Base-by-base conservation (phyloP, 2,329 filamentous ascomycete genomes). In the Venturia nashicola region DNA sequence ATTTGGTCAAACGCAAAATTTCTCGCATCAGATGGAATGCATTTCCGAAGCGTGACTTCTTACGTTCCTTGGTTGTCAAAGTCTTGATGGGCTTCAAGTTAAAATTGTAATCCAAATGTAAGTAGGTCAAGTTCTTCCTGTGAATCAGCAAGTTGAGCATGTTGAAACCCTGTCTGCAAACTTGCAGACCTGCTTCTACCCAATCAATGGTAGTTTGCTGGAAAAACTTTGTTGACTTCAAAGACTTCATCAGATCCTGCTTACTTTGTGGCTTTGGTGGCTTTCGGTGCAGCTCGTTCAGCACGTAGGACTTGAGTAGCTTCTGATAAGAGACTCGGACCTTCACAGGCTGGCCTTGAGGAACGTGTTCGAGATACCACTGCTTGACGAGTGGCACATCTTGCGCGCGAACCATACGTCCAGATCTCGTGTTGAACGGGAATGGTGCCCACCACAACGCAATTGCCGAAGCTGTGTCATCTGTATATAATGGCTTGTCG, bases 1-100 rank as follows among this genome's bases (percentile, higher is more conserved):
- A 83, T 77, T 99, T 99, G 0, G 94, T 99, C 68, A 99, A 75
- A 59, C 95, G 88, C 63, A 99, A 77, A 66, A 99, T 99, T 77
- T 99, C 94, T 73, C 94, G 88, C 94, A 99, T 99, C 65, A 99
- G 77, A 76, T 99, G 94, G 81, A 99, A 99, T 23, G 94, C 95
- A 73, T 99, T 99, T 80, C 94, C 94, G 69, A 99, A 99, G 67
- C 94, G 89, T 39, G 93, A 97, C 83, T 99, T 99, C 81, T 99
- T 99, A 70, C 94, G 89, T 80, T 99, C 94, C 76, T 99, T 99
- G 40, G 94, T 99, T 0, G 94, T 99, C 69, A 99, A 77, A 0
- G 94, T 99, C 81, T 99, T 99, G 74, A 99, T 94, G 3, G 94
- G 94, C 80, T 99, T 99, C 75, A 99, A 73, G 76, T 99, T 99